A percentile compares a stretch with the other conserved stretches of the same genome.
Evolutionary conservation across 75 land plant genomes (phyloP).

Genomic region (Azolla pinnata): DNA sequence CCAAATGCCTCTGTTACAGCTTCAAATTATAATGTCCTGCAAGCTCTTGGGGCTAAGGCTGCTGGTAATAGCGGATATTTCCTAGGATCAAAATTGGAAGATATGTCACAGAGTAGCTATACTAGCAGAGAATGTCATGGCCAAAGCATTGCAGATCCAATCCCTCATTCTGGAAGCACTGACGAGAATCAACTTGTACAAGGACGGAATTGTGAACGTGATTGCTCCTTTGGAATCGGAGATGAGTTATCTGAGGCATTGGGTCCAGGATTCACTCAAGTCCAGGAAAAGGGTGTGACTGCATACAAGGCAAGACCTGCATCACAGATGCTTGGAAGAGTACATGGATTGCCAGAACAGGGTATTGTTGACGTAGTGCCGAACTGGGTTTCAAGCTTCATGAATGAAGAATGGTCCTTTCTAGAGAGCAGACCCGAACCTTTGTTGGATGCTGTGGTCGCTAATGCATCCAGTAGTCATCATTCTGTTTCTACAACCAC

Average conservation of each 20-base stretch:
- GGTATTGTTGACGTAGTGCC: slow-evolving; percentile 3
- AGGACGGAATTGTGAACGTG: slow-evolving; percentile 4
- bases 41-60: no score
- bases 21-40: no score
- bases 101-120: no score
- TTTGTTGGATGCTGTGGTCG: slow-evolving; percentile 63
- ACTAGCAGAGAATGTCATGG: no score
- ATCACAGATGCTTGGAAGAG: neutral
- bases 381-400: slow-evolving; percentile 3
- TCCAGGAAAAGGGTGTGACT: slow-evolving; percentile 11
- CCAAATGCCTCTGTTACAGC: no score
- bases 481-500: slow-evolving; percentile 7
- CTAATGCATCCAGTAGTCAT: slow-evolving; percentile 14
- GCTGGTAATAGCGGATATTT: no score
- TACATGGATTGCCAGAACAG: neutral
- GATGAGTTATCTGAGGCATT: slow-evolving; percentile 45
- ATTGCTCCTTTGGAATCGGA: slow-evolving; percentile 13
- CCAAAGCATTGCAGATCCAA: no score
- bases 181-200: no score
- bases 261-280: slow-evolving; percentile 22
- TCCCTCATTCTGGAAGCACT: no score
- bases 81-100: no score
- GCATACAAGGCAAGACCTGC: slow-evolving; percentile 1
- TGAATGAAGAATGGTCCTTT: slow-evolving; percentile 12
- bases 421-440: slow-evolving; percentile 26